Percentiles rank a stretch among this genome's conserved stretches.
phyloP scores from a whole-genome alignment of 108 stramenopile genomes.

The Chaetoceros muelleri region DNA sequence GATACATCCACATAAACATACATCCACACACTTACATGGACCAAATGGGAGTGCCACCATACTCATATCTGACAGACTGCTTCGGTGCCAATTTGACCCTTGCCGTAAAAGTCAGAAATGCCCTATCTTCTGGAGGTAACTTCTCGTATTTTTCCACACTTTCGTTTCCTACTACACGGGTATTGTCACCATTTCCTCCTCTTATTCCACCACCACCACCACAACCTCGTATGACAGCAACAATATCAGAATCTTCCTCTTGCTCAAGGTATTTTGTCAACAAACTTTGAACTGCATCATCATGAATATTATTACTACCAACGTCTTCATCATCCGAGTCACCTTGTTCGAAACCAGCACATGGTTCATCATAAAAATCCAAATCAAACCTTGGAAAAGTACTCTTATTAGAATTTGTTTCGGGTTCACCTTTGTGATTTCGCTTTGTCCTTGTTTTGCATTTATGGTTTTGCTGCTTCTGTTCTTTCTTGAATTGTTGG shows the following conservation, averaged over 20 bases:
- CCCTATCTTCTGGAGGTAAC: constrained; percentile 48
- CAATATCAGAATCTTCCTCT: constrained; percentile 75
- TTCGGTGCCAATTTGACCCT: constrained; percentile 51
- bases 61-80: constrained; percentile 73
- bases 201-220: constrained; percentile 2
- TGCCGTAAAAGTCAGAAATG: constrained; percentile 55
- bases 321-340: constrained; percentile 60
- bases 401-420: constrained; percentile 1
- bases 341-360: constrained; percentile 4
- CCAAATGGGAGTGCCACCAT: constrained; percentile 73
- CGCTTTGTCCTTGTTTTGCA: constrained; percentile 4
- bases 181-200: background rate
- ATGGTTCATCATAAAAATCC: constrained; percentile 43
- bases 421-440: background rate
- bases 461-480: constrained; percentile 7
- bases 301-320: constrained; percentile 26
- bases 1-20: too few species aligned
- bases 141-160: constrained; percentile 66
- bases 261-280: constrained; percentile 67
- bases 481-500: constrained; percentile 2
- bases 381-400: constrained; percentile 32
- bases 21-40: constrained; percentile 67
- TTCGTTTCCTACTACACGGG: constrained; percentile 6
- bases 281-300: constrained; percentile 68
- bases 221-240: constrained; percentile 38